Base-by-base conservation (phyloP, 2,329 filamentous ascomycete species). In the Pezicula carpinea region DNA sequence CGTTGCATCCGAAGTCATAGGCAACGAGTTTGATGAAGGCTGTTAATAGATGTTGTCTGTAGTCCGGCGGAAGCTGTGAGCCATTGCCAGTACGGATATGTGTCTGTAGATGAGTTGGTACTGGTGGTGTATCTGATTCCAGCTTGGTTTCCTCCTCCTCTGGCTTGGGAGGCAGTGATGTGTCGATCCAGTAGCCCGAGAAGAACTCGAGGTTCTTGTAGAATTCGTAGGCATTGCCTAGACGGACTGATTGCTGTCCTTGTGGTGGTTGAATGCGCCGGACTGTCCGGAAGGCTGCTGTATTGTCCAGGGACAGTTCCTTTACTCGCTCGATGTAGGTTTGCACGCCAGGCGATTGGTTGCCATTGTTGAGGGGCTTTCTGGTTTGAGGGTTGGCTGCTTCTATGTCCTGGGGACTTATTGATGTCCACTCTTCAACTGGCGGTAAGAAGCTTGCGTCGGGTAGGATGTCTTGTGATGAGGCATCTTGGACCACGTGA, bases 211-310 rank as follows among this genome's bases (percentile, higher is more conserved):
- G 68, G 54, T 79, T 77, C 44, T 78, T 77, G 65, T 77, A 85
- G 63, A 85, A 84, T 62, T 84, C 81, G 55, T 83, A 84, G 5
- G 77, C 74, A 54, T 82, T 83, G 13, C 81, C 81, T 6, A 85
- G 64, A 6, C 80, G 75, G 23, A 74, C 71, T 31, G 75, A 69
- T 39, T 71, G 66, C 56, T 75, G 73, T 34, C 80, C 81, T 34
- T 72, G 72, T 29, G 72, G 71, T 1, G 76, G 67, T 5, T 73
- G 70, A n/a, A 83, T 67, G 38, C 81, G 74, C 19, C 80, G 75
- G 46, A 84, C 74, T 1, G 78, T 79, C 21, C 79, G 75, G 59
- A 82, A 85, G 6, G 80, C 81, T 34, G 74, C 69, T 35, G 77
- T 72, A 51, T 85, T 85, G 19, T 66, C 55, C 44, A 73, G 71